Evolutionary conservation across 2,329 filamentous ascomycete genomes (phyloP).

Genomic region (Emergomyces africanus): DNA sequence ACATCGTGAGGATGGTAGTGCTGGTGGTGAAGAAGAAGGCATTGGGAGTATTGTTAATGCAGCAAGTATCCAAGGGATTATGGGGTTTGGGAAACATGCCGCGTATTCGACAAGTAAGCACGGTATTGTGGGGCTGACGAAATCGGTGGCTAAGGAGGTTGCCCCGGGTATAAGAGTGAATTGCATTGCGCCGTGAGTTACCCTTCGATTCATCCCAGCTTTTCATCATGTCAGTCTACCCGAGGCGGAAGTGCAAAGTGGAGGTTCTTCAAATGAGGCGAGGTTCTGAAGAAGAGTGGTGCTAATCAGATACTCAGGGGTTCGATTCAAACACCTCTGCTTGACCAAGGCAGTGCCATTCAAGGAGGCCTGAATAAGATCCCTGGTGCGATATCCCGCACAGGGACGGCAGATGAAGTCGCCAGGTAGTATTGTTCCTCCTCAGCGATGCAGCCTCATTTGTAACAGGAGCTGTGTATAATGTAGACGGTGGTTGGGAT

Average conservation of each 20-base stretch:
- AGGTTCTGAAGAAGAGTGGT: background rate
- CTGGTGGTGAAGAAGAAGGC: constrained; percentile 26
- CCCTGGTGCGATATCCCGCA: constrained; percentile 16
- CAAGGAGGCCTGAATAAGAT: constrained; percentile 11
- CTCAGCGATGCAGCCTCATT: constrained; percentile 34
- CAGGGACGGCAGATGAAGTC: constrained; percentile 22
- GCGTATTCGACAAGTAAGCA: constrained; percentile 26
- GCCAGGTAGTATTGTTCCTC: constrained; percentile 38
- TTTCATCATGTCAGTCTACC: background rate
- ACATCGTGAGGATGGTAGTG: background rate
- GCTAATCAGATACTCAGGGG: constrained; percentile 14
- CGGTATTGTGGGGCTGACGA: constrained; percentile 23
- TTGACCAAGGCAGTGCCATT: constrained; percentile 17
- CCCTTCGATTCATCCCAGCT: background rate
- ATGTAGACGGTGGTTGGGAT: constrained; percentile 36
- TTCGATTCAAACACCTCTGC: constrained; percentile 22
- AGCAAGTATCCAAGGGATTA: constrained; percentile 29
- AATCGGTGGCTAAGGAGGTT: constrained; percentile 27
- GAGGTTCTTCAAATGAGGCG: background rate
- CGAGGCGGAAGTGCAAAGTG: background rate
- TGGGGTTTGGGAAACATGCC: constrained; percentile 20
- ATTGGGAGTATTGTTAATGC: constrained; percentile 45
- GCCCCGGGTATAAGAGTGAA: constrained; percentile 27
- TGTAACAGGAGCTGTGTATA: constrained; percentile 34
- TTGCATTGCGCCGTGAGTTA: constrained; percentile 30